Percentiles rank a stretch among this genome's conserved stretches.
Evolutionary conservation across 768 basidiomycete species (phyloP).

Genomic region (Xanthoconium purpureum): DNA sequence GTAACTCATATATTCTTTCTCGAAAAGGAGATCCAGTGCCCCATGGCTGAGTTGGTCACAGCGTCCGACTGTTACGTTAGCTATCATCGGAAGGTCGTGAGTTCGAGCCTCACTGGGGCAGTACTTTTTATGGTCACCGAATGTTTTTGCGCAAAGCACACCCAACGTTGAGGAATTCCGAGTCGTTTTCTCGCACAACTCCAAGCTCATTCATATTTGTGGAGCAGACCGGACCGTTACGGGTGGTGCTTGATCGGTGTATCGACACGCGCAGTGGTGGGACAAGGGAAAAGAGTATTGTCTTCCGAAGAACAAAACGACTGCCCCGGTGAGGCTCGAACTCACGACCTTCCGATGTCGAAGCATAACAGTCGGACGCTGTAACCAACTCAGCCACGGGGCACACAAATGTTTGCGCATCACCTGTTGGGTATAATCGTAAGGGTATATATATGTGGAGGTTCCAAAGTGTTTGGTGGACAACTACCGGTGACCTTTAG

Average conservation of each 20-base stretch:
- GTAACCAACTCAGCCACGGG: slow-evolving; percentile 77
- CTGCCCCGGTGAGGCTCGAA: slow-evolving; percentile 66
- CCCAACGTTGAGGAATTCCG: too few species aligned
- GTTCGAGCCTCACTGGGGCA: slow-evolving; percentile 68
- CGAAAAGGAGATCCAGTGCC: slow-evolving; percentile 35
- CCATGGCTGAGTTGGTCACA: slow-evolving; percentile 78
- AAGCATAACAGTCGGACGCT: slow-evolving; percentile 68
- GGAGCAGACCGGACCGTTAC: too few species aligned
- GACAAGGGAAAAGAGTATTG: too few species aligned
- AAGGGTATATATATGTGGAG: background rate
- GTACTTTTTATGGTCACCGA: slow-evolving; percentile 12
- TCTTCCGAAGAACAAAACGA: background rate
- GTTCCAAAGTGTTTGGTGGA: background rate
- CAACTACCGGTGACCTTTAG: slow-evolving; percentile 43
- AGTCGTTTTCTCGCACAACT: too few species aligned
- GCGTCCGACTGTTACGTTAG: slow-evolving; percentile 65
- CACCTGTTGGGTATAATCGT: background rate
- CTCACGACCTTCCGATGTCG: slow-evolving; percentile 62
- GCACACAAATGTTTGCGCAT: slow-evolving; percentile 30
- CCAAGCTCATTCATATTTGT: too few species aligned
- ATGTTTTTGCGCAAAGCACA: too few species aligned
- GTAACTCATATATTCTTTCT: background rate
- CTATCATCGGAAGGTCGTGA: slow-evolving; percentile 60
- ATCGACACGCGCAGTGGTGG: too few species aligned
- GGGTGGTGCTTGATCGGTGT: too few species aligned